Base-by-base conservation (phyloP, 1,284 basidiomycete species). In the Marasmius oreades region DNA sequence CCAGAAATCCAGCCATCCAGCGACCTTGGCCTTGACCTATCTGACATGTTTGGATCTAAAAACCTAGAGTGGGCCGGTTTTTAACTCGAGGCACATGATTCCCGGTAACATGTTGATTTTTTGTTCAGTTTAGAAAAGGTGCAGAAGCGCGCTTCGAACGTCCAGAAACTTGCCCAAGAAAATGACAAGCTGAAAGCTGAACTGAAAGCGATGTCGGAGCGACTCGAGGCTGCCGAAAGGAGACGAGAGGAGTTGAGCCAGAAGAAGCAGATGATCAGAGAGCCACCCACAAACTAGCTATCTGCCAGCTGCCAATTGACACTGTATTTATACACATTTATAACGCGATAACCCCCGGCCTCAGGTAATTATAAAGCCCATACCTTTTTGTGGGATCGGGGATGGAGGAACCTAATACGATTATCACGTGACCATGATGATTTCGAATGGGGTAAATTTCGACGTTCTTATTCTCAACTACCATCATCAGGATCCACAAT, bases 181-280 rank as follows among this genome's bases (percentile, higher is more conserved):
- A 87, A 90, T 70, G 86, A 88, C 67, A 87, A 85, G 69, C 73
- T 91, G 61, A 84, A 86, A 69, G 84, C 79, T 48, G 83, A 90
- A 70, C 76, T 91, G 64, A 81, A 77, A 65, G 86, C 84, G 52
- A 86, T 91, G 86, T 79, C 80, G 22, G 86, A 85, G 61, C 75
- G 88, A 62, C 73, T 91, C 60, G 86, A 89, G 69, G 84, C 84
- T 34, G 86, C 85, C 24, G 88, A 90, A 70, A 77, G 81, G 57
- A 79, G 77, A 62, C 79, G 83, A 64, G 73, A 75, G 61, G 82
- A 85, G 69, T 70, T 89, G 52, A 77, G 66, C 62, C 71, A 63
- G 67, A 75, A 73, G 66, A 71, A 74, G 57, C 71, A 76, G 66
- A 64, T 66, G 55, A 61, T 67, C 12, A 67, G 71, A 67, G 67